Percentiles rank a stretch among this genome's conserved stretches.
These are phyloP conservation scores for Termitomyces sp. DNA, from an alignment of 768 basidiomycete species.

Conservation along the genomic window DNA sequence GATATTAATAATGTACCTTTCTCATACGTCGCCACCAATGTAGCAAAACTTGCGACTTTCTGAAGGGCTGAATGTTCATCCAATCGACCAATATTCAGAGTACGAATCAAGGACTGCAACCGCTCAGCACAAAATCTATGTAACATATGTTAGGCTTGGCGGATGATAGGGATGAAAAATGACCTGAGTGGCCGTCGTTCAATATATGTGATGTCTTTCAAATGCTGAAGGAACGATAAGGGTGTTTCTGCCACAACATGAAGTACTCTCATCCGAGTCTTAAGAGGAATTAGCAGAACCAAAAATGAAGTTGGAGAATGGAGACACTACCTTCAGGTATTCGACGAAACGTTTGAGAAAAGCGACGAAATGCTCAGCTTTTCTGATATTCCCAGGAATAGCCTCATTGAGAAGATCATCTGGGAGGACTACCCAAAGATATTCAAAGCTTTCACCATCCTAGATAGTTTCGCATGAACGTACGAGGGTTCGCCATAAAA, in stretches of 20 bases:
- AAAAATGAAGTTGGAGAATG: neutral
- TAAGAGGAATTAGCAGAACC: slow-evolving; percentile 25
- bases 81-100: slow-evolving; percentile 81
- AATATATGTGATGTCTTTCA: slow-evolving; percentile 99
- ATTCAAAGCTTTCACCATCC: neutral
- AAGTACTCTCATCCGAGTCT: slow-evolving; percentile 97
- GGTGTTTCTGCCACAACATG: slow-evolving; percentile 99
- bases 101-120: slow-evolving; percentile 89
- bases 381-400: slow-evolving; percentile 95
- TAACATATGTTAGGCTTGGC: neutral
- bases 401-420: slow-evolving; percentile 95
- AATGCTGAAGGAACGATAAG: slow-evolving; percentile 91
- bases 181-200: slow-evolving; percentile 90
- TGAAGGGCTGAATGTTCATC: slow-evolving; percentile 93
- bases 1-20: slow-evolving; percentile 54
- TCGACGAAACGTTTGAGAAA: slow-evolving; percentile 98
- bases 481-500: slow-evolving; percentile 89
- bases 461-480: slow-evolving; percentile 12
- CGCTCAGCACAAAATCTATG: slow-evolving; percentile 94
- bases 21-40: slow-evolving; percentile 96
- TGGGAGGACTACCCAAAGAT: slow-evolving; percentile 65
- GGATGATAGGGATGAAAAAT: slow-evolving; percentile 16
- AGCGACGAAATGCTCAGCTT: slow-evolving; percentile 98
- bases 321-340: slow-evolving; percentile 78
- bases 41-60: slow-evolving; percentile 95